Evolutionary conservation across 2,329 filamentous ascomycete genomes (phyloP), one percentile per base, ranked within the genome.

Genomic region (Lachnellula subtilissima): DNA sequence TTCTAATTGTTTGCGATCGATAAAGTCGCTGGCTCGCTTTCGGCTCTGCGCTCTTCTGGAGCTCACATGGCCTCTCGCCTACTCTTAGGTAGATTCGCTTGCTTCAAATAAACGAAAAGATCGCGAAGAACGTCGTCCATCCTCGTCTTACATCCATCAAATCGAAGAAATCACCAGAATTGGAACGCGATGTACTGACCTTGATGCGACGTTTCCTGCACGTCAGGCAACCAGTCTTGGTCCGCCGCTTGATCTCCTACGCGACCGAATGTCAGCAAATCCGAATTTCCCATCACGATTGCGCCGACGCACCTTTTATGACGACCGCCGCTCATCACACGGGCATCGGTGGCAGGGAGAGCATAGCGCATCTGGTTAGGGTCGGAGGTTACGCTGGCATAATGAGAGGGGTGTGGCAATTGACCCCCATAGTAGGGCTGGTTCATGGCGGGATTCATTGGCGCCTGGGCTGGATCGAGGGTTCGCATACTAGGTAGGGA

Each of bases 181-280:
- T 39, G 39, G 62, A 65, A 62, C 55, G 52, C 59, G 47, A 39
- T 45, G 55, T 55, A 75, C 80, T 72, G 74, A 89, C 86, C 84
- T 89, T 89, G 72, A 89, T 89, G 74, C 86, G 78, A 65, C 86
- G 77, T 70, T 83, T 84, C 67, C 81, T 75, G 72, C 81, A 84
- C 22, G 81, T 84, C 65, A 84, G 69, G 72, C 86, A 89, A n/a
- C 85, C 85, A 1, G 85, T 88, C 74, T 88, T 88, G 55, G 87
- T 89, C 69, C 87, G 78, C 63, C 86, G 79, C 75, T 89, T 89
- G 70, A 89, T 88, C 73, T 90, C 86, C 74, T 88, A 58, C 40
- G 37, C 36, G 49, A 61, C 28, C 53, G 50, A 52, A 46, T 53
- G 63, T 70, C 57, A 69, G 68, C 61, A 60, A 55, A 48, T 58